These are phyloP conservation scores for Populus simonii DNA, from an alignment of 345 rosid species.

Conservation along the genomic window DNA sequence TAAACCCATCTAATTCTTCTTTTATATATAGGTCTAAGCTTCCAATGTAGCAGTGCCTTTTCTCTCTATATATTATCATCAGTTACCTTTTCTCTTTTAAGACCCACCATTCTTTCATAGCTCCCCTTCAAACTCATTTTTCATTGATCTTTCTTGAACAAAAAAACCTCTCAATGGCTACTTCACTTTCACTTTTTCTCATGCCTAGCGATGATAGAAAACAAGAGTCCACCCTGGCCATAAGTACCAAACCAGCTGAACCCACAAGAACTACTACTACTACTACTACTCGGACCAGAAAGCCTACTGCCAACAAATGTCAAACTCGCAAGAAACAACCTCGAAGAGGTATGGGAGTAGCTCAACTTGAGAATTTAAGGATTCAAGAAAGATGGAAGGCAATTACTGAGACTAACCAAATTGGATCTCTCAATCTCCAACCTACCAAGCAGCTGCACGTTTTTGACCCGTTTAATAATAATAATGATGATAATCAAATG, in stretches of 20 bases:
- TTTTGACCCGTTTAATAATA: conserved; percentile 16
- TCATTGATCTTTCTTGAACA: background rate
- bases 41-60: background rate
- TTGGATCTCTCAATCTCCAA: background rate
- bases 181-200: conserved; percentile 6
- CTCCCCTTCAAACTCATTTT: no score
- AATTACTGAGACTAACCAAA: conserved; percentile 23
- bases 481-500: conserved; percentile 16
- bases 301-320: conserved; percentile 7
- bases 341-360: conserved; percentile 82
- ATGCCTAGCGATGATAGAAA: background rate
- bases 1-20: background rate
- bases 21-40: background rate
- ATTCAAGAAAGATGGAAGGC: conserved; percentile 40
- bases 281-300: conserved; percentile 8
- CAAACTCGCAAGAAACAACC: conserved; percentile 44
- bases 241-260: background rate
- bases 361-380: conserved; percentile 55
- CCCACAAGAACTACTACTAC: background rate
- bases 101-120: background rate
- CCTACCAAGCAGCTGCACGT: background rate
- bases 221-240: conserved; percentile 14
- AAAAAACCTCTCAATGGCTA: conserved; percentile 5
- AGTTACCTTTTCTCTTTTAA: background rate
- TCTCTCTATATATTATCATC: background rate